These are phyloP conservation scores for Epichloe sp. DNA, from an alignment of 2,329 filamentous ascomycete genomes.

Conservation along the genomic window DNA sequence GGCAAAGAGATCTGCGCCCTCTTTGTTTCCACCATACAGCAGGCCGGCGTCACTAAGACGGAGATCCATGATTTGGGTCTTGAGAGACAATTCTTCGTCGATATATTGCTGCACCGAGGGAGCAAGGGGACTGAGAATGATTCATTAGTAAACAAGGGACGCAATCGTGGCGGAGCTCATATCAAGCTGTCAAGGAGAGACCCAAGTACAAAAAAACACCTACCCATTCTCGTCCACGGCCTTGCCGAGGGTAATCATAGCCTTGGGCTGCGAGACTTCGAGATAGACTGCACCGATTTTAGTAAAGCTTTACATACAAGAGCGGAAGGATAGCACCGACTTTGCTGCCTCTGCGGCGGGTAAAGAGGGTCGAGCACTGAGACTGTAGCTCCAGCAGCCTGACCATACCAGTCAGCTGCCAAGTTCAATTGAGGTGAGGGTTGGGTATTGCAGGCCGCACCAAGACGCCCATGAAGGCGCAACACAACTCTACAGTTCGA, in stretches of 20 bases:
- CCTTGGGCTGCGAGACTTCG: constrained; percentile 62
- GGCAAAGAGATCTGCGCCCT: constrained; percentile 54
- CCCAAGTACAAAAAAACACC: no score
- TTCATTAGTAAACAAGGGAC: no score
- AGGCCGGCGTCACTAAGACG: constrained; percentile 57
- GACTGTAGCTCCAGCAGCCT: constrained; percentile 46
- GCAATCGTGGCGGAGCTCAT: no score
- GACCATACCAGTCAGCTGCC: constrained; percentile 4
- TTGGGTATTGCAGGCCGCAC: background rate
- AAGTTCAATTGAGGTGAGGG: background rate
- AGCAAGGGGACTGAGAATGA: constrained; percentile 30
- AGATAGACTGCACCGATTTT: constrained; percentile 42
- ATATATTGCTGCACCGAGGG: constrained; percentile 50
- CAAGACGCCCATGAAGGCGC: constrained; percentile 64
- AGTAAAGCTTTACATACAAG: background rate
- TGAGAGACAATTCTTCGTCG: constrained; percentile 55
- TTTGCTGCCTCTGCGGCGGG: constrained; percentile 16
- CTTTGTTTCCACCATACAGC: constrained; percentile 53
- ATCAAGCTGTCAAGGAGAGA: no score
- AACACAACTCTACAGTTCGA: constrained; percentile 52
- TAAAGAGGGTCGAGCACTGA: constrained; percentile 56
- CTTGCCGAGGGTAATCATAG: constrained; percentile 54
- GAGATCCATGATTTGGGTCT: constrained; percentile 62
- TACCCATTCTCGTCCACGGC: constrained; percentile 35
- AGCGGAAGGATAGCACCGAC: background rate